Evolutionary conservation across 495 filamentous ascomycete species (phyloP).

Genomic region (Penicillium turbatum): DNA sequence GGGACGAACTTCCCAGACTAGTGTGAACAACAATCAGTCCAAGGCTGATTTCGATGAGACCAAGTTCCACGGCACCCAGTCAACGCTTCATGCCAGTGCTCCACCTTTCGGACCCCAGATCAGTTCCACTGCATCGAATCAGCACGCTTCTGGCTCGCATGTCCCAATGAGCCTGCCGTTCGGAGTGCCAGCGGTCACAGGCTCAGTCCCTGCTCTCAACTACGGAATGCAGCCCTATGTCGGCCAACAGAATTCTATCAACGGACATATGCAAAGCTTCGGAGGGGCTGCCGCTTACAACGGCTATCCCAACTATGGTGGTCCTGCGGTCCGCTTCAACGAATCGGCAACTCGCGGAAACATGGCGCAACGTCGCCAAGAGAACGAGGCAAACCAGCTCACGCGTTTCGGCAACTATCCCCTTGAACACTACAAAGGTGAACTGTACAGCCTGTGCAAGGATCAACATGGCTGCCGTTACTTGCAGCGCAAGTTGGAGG

Average conservation of each 20-base stretch:
- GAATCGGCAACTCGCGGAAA: conserved; percentile 28
- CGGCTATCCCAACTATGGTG: conserved; percentile 24
- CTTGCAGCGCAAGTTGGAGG: conserved; percentile 95
- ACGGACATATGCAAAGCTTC: conserved; percentile 29
- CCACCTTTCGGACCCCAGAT: conserved; percentile 59
- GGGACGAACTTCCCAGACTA: conserved; percentile 67
- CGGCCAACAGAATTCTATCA: conserved; percentile 22
- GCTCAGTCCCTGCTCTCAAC: conserved; percentile 22
- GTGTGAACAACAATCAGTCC: conserved; percentile 57
- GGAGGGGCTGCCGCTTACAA: conserved; percentile 10
- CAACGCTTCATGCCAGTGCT: conserved; percentile 73
- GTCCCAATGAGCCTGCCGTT: conserved; percentile 23
- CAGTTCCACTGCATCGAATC: conserved; percentile 18
- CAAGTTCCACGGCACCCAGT: conserved; percentile 41
- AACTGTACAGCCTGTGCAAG: conserved; percentile 86
- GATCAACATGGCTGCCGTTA: conserved; percentile 97
- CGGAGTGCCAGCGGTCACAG: conserved; percentile 12
- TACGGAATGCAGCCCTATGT: conserved; percentile 35
- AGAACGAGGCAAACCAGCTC: conserved; percentile 37
- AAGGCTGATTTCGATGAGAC: conserved; percentile 53
- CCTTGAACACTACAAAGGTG: conserved; percentile 71
- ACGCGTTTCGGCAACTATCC: conserved; percentile 70
- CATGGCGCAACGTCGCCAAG: conserved; percentile 28
- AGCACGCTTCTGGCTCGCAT: conserved; percentile 15
- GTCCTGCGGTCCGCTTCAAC: conserved; percentile 31